Conservation (phyloP, 2,329 filamentous ascomycete genomes). For the Paraconiothyrium sp. region DNA sequence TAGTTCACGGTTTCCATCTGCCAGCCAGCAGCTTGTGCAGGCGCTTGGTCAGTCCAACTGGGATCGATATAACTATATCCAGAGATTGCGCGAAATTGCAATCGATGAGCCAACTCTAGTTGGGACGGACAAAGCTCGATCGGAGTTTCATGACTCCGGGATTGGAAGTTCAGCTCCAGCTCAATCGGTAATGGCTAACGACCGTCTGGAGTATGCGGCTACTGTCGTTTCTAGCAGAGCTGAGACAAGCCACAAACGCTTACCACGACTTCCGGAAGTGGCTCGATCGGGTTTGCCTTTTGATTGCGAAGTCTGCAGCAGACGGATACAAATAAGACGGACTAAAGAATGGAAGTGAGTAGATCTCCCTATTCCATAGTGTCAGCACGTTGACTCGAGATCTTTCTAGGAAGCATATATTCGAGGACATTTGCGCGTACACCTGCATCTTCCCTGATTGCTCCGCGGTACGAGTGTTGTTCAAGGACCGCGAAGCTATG, state of each 20-base stretch:
- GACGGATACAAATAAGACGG: slow-evolving; percentile 14
- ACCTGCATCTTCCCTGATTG: slow-evolving; percentile 19
- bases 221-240: slow-evolving; percentile 20
- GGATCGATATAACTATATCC: slow-evolving; percentile 20
- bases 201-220: slow-evolving; percentile 12
- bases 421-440: slow-evolving; percentile 21
- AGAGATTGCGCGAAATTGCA: slow-evolving; percentile 12
- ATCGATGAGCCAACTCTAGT: not conserved
- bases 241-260: slow-evolving; percentile 16
- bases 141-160: slow-evolving; percentile 14
- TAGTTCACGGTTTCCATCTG: slow-evolving; percentile 16
- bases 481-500: slow-evolving; percentile 15
- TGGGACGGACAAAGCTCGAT: slow-evolving; percentile 1
- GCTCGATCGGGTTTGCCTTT: slow-evolving; percentile 17
- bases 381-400: not conserved
- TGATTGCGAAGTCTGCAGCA: slow-evolving; percentile 21
- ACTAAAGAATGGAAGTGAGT: slow-evolving; percentile 22
- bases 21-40: slow-evolving; percentile 7
- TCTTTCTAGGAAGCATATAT: slow-evolving; percentile 18
- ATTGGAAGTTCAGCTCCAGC: slow-evolving; percentile 14
- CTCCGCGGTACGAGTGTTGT: not conserved
- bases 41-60: slow-evolving; percentile 18
- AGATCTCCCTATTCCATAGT: not conserved
- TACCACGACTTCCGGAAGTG: slow-evolving; percentile 19
- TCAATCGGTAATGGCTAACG: not conserved